These are phyloP conservation scores for Raddia guianensis DNA, from an alignment of 176 grass and related monocot species.

Conservation along the genomic window DNA sequence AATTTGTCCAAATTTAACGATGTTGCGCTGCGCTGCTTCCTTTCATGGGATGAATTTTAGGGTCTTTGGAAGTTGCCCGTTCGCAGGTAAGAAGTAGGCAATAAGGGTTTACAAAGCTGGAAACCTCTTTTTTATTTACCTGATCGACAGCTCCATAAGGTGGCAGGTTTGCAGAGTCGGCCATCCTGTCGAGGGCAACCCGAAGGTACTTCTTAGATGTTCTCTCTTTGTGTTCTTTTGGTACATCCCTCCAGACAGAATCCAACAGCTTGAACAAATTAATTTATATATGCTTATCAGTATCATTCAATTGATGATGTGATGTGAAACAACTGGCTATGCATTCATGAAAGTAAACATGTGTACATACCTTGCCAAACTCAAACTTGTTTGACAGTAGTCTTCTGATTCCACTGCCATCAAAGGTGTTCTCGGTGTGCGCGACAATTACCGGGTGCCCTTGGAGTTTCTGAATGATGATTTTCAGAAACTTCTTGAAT, in stretches of 20 bases:
- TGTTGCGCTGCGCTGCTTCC: not conserved
- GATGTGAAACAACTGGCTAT: not conserved
- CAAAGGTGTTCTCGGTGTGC: constrained; percentile 86
- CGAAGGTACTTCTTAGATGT: constrained; percentile 59
- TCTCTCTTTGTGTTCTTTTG: constrained; percentile 57
- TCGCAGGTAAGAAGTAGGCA: not conserved
- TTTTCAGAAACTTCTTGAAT: constrained; percentile 57
- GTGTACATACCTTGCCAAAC: constrained; percentile 56
- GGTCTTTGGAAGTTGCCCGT: not conserved
- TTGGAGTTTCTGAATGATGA: constrained; percentile 48
- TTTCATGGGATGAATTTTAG: not conserved
- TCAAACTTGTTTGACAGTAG: constrained; percentile 67
- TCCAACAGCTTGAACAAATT: constrained; percentile 58
- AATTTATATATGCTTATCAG: not conserved
- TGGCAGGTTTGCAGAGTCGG: constrained; percentile 58
- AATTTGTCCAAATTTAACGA: not conserved
- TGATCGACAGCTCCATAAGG: constrained; percentile 72
- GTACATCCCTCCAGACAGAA: constrained; percentile 60
- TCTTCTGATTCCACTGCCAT: constrained; percentile 67
- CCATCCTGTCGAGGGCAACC: constrained; percentile 61
- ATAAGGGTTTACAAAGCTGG: not conserved
- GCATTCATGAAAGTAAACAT: not conserved
- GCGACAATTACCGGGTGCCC: constrained; percentile 78
- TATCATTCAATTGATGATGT: not conserved
- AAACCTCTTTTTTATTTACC: constrained; percentile 48